Percentiles rank a stretch among this genome's conserved stretches.
phyloP scores from a whole-genome alignment of 1,284 basidiomycete genomes.

The Filobasidium uniguttulatum region DNA sequence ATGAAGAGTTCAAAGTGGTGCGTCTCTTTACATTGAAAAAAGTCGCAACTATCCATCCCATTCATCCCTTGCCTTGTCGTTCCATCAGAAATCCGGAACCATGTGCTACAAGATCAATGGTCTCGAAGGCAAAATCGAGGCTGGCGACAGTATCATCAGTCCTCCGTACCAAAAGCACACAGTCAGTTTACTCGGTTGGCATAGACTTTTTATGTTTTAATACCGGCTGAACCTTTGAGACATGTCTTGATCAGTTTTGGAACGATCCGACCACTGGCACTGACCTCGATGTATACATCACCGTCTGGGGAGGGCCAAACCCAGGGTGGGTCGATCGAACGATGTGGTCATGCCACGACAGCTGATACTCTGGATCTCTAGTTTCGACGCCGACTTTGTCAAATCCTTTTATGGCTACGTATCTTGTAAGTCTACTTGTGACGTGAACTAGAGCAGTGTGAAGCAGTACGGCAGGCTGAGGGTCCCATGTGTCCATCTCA shows the following conservation, averaged over 20 bases:
- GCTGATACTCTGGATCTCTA: not conserved
- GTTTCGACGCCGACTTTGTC: conserved; percentile 28
- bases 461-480: no score
- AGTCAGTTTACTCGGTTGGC: not conserved
- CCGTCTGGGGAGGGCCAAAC: conserved; percentile 26
- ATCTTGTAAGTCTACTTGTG: not conserved
- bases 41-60: no score
- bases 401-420: conserved; percentile 23
- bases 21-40: no score
- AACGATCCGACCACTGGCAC: conserved; percentile 16
- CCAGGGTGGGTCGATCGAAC: conserved; percentile 1
- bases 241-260: conserved; percentile 30
- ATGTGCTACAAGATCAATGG: conserved; percentile 31
- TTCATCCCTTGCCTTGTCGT: not conserved
- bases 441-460: not conserved
- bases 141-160: conserved; percentile 25
- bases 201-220: not conserved
- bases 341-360: not conserved
- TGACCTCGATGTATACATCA: conserved; percentile 27
- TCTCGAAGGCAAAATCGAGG: conserved; percentile 22
- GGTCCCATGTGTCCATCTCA: not conserved
- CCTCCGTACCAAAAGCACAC: conserved; percentile 27
- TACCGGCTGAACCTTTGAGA: not conserved
- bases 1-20: conserved; percentile 27
- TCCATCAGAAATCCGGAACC: conserved; percentile 1